phyloP scores from a whole-genome alignment of 352 stramenopile genomes.

The Phytopythium aichiense region DNA sequence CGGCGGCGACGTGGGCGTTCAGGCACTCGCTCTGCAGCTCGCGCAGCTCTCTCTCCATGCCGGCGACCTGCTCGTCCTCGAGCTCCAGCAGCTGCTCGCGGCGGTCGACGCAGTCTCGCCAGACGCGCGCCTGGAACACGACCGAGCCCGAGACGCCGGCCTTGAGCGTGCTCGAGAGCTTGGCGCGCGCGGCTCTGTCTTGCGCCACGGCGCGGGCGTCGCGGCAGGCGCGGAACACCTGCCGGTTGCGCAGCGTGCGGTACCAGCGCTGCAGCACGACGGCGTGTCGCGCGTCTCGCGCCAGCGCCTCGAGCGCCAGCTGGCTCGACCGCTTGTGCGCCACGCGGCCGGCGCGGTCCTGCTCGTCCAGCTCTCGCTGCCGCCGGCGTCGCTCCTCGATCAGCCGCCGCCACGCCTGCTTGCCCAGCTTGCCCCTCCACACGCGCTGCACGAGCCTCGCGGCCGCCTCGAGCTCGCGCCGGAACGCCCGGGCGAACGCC shows the following conservation, averaged over 20 bases:
- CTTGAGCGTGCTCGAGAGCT: conserved; percentile 27
- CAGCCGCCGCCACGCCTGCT: conserved; percentile 51
- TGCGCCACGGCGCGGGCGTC: conserved; percentile 20
- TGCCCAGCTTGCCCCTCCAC: conserved; percentile 55
- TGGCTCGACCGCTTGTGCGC: conserved; percentile 58
- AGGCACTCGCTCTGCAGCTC: conserved; percentile 41
- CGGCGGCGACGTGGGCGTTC: conserved; percentile 33
- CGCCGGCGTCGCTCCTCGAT: conserved; percentile 39
- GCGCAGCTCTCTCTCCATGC: conserved; percentile 45
- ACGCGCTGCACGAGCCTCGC: conserved; percentile 41
- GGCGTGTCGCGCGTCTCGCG: conserved; percentile 27
- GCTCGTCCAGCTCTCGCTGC: conserved; percentile 46
- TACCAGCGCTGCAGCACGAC: conserved; percentile 64
- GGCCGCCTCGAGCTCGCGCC: conserved; percentile 26
- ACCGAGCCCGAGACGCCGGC: conserved; percentile 29
- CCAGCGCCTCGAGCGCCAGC: conserved; percentile 44
- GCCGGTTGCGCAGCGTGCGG: conserved; percentile 46
- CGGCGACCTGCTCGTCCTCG: conserved; percentile 33
- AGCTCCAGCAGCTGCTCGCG: conserved; percentile 37
- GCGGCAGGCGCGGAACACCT: conserved; percentile 42
- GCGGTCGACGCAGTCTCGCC: conserved; percentile 56
- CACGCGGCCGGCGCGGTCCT: conserved; percentile 53
- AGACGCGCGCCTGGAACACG: conserved; percentile 67
- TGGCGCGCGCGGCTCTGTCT: conserved; percentile 23
- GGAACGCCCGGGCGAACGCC: conserved; percentile 24